Evolutionary conservation across 495 filamentous ascomycete genomes (phyloP).

Genomic region (Talaromyces ruber): DNA sequence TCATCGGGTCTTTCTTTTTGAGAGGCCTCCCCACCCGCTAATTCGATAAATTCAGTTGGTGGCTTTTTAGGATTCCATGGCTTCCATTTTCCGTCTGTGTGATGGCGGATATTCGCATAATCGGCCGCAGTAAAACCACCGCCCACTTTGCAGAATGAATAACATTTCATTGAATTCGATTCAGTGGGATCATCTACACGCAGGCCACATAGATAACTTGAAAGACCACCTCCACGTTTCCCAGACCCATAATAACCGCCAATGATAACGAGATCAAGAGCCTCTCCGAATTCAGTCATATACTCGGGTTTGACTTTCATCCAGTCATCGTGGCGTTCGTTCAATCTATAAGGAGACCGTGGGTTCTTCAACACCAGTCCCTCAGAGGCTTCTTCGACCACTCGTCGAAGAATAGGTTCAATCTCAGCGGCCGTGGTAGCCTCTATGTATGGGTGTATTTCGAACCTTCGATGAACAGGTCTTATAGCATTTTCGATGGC

Average conservation of each 20-base stretch:
- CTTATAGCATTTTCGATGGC: slow-evolving; percentile 62
- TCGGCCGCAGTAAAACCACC: slow-evolving; percentile 84
- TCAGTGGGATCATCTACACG: slow-evolving; percentile 55
- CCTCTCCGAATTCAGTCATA: slow-evolving; percentile 95
- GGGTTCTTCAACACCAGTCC: slow-evolving; percentile 94
- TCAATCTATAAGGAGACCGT: slow-evolving; percentile 72
- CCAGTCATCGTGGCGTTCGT: slow-evolving; percentile 94
- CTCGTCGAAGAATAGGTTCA: slow-evolving; percentile 67
- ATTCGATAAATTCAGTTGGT: slow-evolving; percentile 69
- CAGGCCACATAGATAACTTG: slow-evolving; percentile 82
- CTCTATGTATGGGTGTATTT: slow-evolving; percentile 67
- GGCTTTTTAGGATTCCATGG: slow-evolving; percentile 76
- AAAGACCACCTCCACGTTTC: slow-evolving; percentile 69
- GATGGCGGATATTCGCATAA: slow-evolving; percentile 70
- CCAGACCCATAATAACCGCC: slow-evolving; percentile 93
- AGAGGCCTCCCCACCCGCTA: slow-evolving; percentile 61
- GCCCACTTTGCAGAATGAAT: slow-evolving; percentile 93
- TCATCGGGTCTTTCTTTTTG: slow-evolving; percentile 80
- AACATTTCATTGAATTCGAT: slow-evolving; percentile 62
- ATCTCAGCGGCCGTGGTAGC: slow-evolving; percentile 62
- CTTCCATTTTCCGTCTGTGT: slow-evolving; percentile 85
- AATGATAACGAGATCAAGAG: slow-evolving; percentile 78
- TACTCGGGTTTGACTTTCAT: slow-evolving; percentile 99
- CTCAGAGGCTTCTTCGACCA: slow-evolving; percentile 83
- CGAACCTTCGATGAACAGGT: slow-evolving; percentile 63